Conservation (phyloP, 2,329 filamentous ascomycete species). For the Aureobasidium sp. region DNA sequence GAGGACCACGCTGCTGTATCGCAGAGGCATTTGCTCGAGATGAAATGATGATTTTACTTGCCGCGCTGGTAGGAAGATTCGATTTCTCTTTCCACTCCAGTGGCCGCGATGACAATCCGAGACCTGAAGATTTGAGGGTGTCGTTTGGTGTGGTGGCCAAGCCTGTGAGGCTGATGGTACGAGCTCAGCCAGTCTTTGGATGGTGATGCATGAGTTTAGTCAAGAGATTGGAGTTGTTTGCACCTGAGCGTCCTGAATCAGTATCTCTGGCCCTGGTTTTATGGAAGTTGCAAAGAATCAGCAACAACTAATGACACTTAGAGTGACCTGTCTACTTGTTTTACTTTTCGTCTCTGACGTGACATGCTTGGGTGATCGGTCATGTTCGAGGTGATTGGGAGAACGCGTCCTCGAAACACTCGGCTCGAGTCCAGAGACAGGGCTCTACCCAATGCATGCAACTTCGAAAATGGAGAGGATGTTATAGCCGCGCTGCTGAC, state of each 20-base stretch:
- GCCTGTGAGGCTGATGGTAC: not conserved
- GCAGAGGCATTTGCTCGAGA: constrained; percentile 8
- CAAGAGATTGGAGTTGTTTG: not conserved
- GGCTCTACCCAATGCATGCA: not conserved
- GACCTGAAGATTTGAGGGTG: not conserved
- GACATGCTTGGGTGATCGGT: not conserved
- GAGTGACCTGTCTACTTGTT: no score
- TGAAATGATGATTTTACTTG: constrained; percentile 5
- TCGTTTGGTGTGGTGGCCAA: constrained; percentile 1
- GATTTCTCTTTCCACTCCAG: constrained; percentile 5
- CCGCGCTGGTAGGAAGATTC: not conserved
- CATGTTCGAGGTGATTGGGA: not conserved
- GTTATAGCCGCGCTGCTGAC: not conserved
- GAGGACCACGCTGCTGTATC: constrained; percentile 9
- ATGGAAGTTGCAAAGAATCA: no score
- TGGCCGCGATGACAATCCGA: not conserved
- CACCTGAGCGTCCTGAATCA: no score
- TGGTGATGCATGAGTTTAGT: not conserved
- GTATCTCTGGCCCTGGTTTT: no score
- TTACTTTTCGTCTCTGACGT: not conserved
- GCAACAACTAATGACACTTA: no score
- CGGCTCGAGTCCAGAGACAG: not conserved
- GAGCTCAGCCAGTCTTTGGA: not conserved
- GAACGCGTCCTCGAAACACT: not conserved
- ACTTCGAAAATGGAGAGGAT: not conserved